Percentiles rank a stretch among this genome's conserved stretches.
phyloP scores from a whole-genome alignment of 2,329 filamentous ascomycete genomes.

The Microsporum audouinii region DNA sequence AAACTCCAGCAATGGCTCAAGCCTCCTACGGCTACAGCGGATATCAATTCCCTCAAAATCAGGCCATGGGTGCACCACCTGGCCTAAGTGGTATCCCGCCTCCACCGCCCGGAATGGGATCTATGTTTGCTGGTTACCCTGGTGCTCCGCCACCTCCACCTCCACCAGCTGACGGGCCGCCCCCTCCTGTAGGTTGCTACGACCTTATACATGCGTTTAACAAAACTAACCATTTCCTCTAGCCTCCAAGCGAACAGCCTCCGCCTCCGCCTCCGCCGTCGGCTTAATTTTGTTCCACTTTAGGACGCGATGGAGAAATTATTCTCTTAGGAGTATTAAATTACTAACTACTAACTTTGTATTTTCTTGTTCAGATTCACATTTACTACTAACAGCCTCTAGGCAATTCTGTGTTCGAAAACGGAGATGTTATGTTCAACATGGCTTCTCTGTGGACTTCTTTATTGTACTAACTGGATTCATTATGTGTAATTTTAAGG shows the following conservation, averaged over 20 bases:
- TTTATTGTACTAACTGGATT: not conserved
- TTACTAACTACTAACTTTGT: not conserved
- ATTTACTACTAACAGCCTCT: conserved; percentile 2
- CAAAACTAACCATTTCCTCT: not conserved
- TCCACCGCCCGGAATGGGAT: conserved; percentile 36
- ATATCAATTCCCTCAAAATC: conserved; percentile 39
- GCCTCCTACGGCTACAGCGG: conserved; percentile 47
- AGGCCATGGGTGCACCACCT: conserved; percentile 43
- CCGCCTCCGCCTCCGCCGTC: conserved; percentile 51
- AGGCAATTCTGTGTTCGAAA: not conserved
- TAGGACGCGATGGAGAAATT: not conserved
- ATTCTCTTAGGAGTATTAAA: not conserved
- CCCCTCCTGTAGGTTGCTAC: conserved; percentile 30
- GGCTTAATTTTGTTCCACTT: not conserved
- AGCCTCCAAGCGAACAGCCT: conserved; percentile 44
- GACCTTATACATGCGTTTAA: not conserved
- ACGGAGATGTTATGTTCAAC: not conserved
- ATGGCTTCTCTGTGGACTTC: not conserved
- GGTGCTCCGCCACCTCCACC: conserved; percentile 30
- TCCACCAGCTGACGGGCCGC: conserved; percentile 32
- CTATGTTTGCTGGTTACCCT: conserved; percentile 27
- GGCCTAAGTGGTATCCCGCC: conserved; percentile 51
- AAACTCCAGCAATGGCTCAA: conserved; percentile 29
- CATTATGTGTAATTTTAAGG: not conserved
- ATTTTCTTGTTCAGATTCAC: not conserved